Conservation (phyloP, 148 eudicot species). For the Fallopia convolvulus region DNA sequence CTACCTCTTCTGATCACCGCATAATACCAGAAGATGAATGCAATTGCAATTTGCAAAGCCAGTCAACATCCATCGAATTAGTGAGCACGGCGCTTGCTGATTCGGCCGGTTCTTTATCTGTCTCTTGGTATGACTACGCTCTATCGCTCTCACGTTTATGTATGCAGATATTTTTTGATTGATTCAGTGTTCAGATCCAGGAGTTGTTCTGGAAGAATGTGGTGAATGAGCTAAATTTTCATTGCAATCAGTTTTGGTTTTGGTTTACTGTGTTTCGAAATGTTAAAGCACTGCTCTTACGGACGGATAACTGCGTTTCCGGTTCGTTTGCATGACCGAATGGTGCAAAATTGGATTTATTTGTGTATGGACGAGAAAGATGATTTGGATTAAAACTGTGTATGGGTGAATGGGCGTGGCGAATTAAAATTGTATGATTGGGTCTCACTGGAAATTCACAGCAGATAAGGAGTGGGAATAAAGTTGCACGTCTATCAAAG, state of each 20-base stretch:
- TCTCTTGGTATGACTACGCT: not conserved
- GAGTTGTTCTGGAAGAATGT: not conserved
- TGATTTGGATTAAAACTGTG: not conserved
- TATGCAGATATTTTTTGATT: not conserved
- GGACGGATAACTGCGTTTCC: not conserved
- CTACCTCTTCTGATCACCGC: not conserved
- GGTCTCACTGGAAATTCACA: not conserved
- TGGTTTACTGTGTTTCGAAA: not conserved
- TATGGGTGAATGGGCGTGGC: not conserved
- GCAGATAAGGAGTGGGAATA: not conserved
- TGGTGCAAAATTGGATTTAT: not conserved
- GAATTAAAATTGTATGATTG: not conserved
- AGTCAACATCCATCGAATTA: not conserved
- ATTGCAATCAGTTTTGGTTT: constrained; percentile 4
- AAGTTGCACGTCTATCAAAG: not conserved
- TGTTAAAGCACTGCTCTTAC: not conserved
- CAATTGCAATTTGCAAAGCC: not conserved
- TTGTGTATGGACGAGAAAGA: not conserved
- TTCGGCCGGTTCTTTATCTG: not conserved
- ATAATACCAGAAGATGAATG: not conserved
- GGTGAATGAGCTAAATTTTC: not conserved
- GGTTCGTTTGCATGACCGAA: not conserved
- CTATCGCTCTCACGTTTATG: not conserved
- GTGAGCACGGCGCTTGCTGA: constrained; percentile 4
- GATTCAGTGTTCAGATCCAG: not conserved